Evolutionary conservation across 441 rosid genomes (phyloP).

Genomic region (Metrosideros polymorpha): DNA sequence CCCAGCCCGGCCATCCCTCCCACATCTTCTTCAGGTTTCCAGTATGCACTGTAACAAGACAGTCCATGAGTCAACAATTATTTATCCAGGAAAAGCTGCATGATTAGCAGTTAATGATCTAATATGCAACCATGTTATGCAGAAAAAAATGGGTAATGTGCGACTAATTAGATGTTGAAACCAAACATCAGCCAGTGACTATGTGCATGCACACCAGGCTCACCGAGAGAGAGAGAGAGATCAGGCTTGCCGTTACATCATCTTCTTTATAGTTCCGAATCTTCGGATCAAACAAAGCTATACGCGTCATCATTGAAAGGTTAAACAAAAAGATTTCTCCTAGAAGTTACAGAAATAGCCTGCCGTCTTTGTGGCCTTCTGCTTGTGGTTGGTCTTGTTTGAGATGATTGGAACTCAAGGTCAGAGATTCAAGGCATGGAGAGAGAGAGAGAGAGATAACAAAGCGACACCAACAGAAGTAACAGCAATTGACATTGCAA

Average conservation of each 20-base stretch:
- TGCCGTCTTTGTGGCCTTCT: not conserved
- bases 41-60: constrained; percentile 61
- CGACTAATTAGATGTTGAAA: not conserved
- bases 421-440: not conserved
- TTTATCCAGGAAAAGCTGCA: not conserved
- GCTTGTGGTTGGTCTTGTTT: not conserved
- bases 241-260: not conserved
- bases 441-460: not conserved
- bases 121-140: not conserved
- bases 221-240: rapidly evolving
- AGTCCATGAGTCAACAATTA: not conserved
- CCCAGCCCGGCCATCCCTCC: constrained; percentile 73
- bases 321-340: not conserved
- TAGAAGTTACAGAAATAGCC: not conserved
- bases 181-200: not conserved
- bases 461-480: not conserved
- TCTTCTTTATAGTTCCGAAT: not conserved
- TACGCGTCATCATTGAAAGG: not conserved
- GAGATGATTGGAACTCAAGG: not conserved
- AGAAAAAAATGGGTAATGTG: not conserved
- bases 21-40: constrained; percentile 86
- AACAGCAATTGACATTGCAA: not conserved
- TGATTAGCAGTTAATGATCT: not conserved
- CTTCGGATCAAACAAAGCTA: not conserved
- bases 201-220: not conserved